A percentile compares a stretch with the other conserved stretches of the same genome.
These are phyloP conservation scores for Diaporthe caulivora DNA, from an alignment of 2,329 filamentous ascomycete species.

Conservation along the genomic window DNA sequence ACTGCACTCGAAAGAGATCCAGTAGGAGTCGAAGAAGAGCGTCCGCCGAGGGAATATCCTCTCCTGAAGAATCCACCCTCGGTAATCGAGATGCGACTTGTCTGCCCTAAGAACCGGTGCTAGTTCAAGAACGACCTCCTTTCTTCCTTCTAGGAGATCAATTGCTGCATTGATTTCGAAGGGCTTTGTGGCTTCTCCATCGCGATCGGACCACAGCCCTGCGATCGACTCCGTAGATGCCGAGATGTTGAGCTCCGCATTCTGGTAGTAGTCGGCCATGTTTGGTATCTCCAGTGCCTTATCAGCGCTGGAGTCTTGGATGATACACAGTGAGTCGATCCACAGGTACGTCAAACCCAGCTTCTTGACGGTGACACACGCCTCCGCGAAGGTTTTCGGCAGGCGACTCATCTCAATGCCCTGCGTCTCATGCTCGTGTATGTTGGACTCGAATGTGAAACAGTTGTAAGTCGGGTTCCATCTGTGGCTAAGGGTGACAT, in stretches of 20 bases:
- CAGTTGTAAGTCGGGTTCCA: constrained; percentile 24
- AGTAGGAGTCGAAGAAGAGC: constrained; percentile 17
- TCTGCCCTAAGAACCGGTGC: constrained; percentile 13
- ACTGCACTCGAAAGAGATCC: constrained; percentile 26
- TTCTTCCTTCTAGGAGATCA: neutral
- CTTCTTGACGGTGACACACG: constrained; percentile 7
- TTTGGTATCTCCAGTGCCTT: constrained; percentile 25
- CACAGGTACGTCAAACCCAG: constrained; percentile 28
- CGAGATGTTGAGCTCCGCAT: constrained; percentile 17
- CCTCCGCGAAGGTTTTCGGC: constrained; percentile 19
- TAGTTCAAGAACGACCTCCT: neutral
- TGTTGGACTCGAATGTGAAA: constrained; percentile 14
- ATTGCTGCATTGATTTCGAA: constrained; percentile 1
- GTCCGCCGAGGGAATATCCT: constrained; percentile 23
- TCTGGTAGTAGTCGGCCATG: constrained; percentile 32
- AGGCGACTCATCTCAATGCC: constrained; percentile 2
- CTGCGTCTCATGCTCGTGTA: neutral
- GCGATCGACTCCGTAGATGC: neutral
- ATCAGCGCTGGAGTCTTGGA: constrained; percentile 26
- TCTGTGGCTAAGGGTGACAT: constrained; percentile 4
- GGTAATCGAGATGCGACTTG: constrained; percentile 30
- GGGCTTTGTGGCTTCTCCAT: neutral
- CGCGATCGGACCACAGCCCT: constrained; percentile 26
- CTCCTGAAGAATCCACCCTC: constrained; percentile 25
- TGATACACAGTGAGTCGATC: constrained; percentile 34